Evolutionary conservation across 2,329 filamentous ascomycete species (phyloP), one percentile per base, ranked within the genome.

Genomic region (Daldinia eschscholtzii): DNA sequence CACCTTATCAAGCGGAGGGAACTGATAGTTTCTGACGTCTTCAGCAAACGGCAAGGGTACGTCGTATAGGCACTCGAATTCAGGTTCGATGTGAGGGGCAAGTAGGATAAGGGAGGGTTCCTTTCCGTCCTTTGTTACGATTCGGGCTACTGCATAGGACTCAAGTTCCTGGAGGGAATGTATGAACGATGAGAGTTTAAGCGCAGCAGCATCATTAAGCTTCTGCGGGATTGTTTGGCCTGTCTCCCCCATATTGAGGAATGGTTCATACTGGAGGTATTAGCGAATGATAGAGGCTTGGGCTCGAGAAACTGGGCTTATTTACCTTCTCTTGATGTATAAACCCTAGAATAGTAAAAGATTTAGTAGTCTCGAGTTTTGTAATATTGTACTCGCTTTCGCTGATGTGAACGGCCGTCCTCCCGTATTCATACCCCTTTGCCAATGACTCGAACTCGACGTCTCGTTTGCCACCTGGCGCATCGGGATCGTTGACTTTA

Each of bases 351-450:
- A 99, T 91, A 3, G 93, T 91, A 64, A 98, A 89, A 6, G 87
- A 86, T 65, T 92, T 90, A 9, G 83, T 80, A 0, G 93, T 96
- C 75, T 97, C 91, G 37, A 98, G 85, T 71, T 92, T 94, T n/a
- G 93, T 97, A 64, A 98, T 89, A 73, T 94, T 93, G 78, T 91
- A 87, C 75, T 99, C 95, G 0, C 92, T 92, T 73, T 94, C 91
- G 72, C 89, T 93, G 73, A 99, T 97, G 72, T 92, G 91, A 1
- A 99, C 95, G 2, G 93, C 93, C 0, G 95, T 98, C 64, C 94
- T 88, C 52, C 96, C 96, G 78, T 99, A 99, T 76, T 93, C 91
- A 76, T 95, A 99, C 0, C 96, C 96, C 78, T 94, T 97, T n/a
- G 93, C 93, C 41, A 99, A 85, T 15, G 93, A 88, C 13, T 97